Evolutionary conservation across 2,329 filamentous ascomycete genomes (phyloP).

Genomic region (Alternaria brassicae): DNA sequence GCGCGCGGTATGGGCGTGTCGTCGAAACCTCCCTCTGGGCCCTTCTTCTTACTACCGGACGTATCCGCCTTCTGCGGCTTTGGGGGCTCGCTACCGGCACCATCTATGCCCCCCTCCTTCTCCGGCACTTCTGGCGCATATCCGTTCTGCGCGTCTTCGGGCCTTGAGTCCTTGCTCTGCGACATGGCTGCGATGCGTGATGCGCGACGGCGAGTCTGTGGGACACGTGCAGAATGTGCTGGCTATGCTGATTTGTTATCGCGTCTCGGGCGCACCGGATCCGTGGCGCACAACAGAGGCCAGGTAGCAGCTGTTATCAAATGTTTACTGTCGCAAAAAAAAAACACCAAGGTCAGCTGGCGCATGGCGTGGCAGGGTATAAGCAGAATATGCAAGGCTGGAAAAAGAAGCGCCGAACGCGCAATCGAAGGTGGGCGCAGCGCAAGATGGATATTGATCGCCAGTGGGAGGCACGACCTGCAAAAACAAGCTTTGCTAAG

Average conservation of each 20-base stretch:
- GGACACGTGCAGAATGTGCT: not conserved
- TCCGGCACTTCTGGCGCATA: constrained; percentile 20
- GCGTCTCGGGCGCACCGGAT: constrained; percentile 12
- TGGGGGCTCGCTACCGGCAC: constrained; percentile 19
- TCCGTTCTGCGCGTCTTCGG: constrained; percentile 17
- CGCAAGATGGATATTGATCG: constrained; percentile 14
- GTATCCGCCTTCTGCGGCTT: constrained; percentile 38
- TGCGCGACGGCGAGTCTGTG: constrained; percentile 13
- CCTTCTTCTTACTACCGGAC: constrained; percentile 41
- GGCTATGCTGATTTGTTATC: not conserved
- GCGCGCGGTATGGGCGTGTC: constrained; percentile 76
- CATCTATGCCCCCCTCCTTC: constrained; percentile 17
- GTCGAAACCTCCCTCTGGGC: constrained; percentile 80
- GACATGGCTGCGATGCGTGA: constrained; percentile 22
- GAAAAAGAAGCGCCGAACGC: constrained; percentile 7
- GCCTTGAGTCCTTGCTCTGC: constrained; percentile 16
- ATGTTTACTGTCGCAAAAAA: not conserved
- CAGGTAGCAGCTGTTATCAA: not conserved
- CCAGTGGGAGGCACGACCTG: constrained; percentile 6
- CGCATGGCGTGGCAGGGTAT: not conserved
- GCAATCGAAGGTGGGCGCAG: constrained; percentile 22
- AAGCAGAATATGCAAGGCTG: not conserved
- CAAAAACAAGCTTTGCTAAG: constrained; percentile 32
- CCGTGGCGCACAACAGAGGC: not conserved
- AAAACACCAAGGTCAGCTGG: not conserved